A percentile compares a stretch with the other conserved stretches of the same genome.
Evolutionary conservation across 495 filamentous ascomycete species (phyloP).

Genomic region (Lentithecium fluviatile): DNA sequence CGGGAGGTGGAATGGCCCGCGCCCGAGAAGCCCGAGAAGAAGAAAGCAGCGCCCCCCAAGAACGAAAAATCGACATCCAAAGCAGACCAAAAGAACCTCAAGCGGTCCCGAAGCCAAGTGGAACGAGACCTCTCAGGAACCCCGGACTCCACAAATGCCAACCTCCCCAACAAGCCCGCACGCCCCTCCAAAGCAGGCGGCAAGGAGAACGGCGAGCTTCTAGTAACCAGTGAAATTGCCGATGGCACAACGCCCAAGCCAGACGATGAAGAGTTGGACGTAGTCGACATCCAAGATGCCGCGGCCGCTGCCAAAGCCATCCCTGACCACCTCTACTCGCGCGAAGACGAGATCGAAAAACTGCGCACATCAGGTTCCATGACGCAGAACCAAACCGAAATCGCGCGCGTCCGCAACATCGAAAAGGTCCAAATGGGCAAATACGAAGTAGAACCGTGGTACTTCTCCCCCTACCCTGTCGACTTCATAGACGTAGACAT

Average conservation of each 20-base stretch:
- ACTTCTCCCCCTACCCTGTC: constrained; percentile 95
- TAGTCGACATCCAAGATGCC: constrained; percentile 65
- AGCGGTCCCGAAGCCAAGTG: constrained; percentile 50
- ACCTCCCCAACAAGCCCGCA: constrained; percentile 53
- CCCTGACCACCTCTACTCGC: constrained; percentile 59
- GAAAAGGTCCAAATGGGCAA: constrained; percentile 89
- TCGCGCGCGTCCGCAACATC: constrained; percentile 93
- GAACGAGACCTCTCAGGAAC: constrained; percentile 60
- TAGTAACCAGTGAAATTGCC: constrained; percentile 49
- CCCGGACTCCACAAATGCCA: constrained; percentile 49
- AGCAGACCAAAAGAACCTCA: constrained; percentile 52
- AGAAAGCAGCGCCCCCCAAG: constrained; percentile 32
- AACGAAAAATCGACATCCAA: constrained; percentile 40
- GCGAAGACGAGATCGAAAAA: constrained; percentile 94
- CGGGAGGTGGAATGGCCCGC: constrained; percentile 76
- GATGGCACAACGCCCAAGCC: constrained; percentile 53
- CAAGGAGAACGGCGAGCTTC: constrained; percentile 60
- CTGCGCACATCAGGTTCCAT: constrained; percentile 91
- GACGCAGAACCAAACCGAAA: constrained; percentile 97
- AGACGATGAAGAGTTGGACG: constrained; percentile 61
- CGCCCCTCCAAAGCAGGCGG: constrained; percentile 58
- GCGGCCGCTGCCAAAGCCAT: constrained; percentile 53
- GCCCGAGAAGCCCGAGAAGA: constrained; percentile 50
- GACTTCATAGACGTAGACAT: constrained; percentile 80
- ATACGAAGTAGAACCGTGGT: constrained; percentile 93